phyloP scores from a whole-genome alignment of 2,329 filamentous ascomycete genomes.

The Knoxdaviesia capensis region DNA sequence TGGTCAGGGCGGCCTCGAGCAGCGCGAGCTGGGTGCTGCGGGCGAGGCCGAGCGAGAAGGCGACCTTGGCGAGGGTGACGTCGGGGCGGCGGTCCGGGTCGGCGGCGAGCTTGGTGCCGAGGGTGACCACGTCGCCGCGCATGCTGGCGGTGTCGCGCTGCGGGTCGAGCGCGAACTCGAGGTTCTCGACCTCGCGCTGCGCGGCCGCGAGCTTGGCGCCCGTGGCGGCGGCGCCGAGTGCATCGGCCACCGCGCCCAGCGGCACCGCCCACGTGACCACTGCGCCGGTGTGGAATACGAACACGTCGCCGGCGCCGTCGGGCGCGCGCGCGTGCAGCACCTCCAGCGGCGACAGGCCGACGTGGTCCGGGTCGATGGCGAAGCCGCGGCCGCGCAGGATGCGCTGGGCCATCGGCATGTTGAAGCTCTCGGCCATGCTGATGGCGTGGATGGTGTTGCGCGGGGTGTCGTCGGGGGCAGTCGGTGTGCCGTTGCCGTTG shows the following conservation, averaged over 20 bases:
- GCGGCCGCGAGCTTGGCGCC: conserved; percentile 48
- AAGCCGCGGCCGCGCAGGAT: conserved; percentile 39
- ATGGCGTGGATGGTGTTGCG: conserved; percentile 34
- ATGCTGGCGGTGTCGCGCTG: conserved; percentile 55
- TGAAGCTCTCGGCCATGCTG: conserved; percentile 42
- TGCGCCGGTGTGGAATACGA: conserved; percentile 88
- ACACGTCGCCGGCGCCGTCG: conserved; percentile 68
- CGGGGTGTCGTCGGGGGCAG: no score
- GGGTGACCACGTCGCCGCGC: conserved; percentile 69
- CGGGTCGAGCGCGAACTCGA: conserved; percentile 68
- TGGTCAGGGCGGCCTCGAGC: conserved; percentile 60
- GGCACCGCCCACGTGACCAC: conserved; percentile 83
- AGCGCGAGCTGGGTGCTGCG: conserved; percentile 87
- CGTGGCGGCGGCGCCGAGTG: conserved; percentile 56
- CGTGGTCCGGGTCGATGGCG: conserved; percentile 38
- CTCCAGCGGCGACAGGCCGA: conserved; percentile 38
- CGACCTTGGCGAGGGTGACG: conserved; percentile 73
- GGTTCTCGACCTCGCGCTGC: conserved; percentile 65
- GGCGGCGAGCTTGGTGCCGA: conserved; percentile 53
- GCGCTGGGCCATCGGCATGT: conserved; percentile 38
- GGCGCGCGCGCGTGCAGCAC: conserved; percentile 41
- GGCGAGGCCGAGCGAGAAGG: conserved; percentile 85
- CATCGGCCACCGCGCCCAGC: conserved; percentile 52
- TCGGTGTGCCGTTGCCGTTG: no score
- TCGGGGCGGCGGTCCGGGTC: conserved; percentile 23